Conservation (phyloP, 2,329 filamentous ascomycete genomes). For the Trichophyton verrucosum region DNA sequence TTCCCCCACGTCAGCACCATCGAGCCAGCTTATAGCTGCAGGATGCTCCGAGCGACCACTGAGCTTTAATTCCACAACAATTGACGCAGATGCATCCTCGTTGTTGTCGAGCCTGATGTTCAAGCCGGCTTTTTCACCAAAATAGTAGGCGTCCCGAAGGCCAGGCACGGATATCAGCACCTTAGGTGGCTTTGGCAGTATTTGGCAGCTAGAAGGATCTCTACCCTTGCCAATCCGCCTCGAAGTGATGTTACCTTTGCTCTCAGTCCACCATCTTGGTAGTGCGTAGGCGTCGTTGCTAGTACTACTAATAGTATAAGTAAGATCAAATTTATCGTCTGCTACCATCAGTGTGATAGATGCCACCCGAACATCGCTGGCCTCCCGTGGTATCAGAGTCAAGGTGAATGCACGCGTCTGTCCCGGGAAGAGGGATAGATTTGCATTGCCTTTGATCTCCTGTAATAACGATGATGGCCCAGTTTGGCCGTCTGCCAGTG, state of each 20-base stretch:
- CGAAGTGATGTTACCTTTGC: slow-evolving; percentile 22
- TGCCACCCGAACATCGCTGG: slow-evolving; percentile 59
- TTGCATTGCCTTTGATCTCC: slow-evolving; percentile 43
- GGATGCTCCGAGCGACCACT: slow-evolving; percentile 44
- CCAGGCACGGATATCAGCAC: slow-evolving; percentile 60
- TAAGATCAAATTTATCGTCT: slow-evolving; percentile 53
- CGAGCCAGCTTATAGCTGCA: slow-evolving; percentile 37
- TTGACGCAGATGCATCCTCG: slow-evolving; percentile 66
- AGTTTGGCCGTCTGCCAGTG: slow-evolving; percentile 14
- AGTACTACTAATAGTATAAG: slow-evolving; percentile 52
- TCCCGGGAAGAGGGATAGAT: slow-evolving; percentile 55
- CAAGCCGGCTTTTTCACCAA: slow-evolving; percentile 62
- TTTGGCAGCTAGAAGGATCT: slow-evolving; percentile 48
- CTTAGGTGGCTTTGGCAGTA: slow-evolving; percentile 84
- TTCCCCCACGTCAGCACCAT: slow-evolving; percentile 20
- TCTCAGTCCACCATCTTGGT: slow-evolving; percentile 34
- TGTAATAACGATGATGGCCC: no score
- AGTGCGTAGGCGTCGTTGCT: slow-evolving; percentile 27
- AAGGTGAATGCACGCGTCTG: slow-evolving; percentile 61
- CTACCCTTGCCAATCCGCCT: slow-evolving; percentile 34
- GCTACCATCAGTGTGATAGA: slow-evolving; percentile 53
- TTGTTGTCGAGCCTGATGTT: slow-evolving; percentile 62
- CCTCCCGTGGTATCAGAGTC: slow-evolving; percentile 61
- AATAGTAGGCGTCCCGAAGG: slow-evolving; percentile 63
- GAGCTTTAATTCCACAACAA: slow-evolving; percentile 57